phyloP scores from a whole-genome alignment of 2,329 filamentous ascomycete species.

The Aspergillus glaucus region DNA sequence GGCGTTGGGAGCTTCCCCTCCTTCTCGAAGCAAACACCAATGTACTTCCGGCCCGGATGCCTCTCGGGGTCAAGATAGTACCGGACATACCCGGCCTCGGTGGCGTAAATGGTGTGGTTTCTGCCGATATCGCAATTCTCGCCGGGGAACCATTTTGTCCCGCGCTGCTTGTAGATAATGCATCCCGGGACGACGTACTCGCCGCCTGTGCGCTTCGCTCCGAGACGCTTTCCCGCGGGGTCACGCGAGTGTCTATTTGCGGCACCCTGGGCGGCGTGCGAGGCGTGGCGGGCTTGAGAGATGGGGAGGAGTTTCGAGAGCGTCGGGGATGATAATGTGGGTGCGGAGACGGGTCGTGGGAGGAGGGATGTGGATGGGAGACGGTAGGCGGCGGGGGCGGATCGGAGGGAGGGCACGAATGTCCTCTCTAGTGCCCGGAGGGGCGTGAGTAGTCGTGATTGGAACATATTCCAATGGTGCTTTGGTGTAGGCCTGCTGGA shows the following conservation, averaged over 20 bases:
- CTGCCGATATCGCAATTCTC: conserved; percentile 94
- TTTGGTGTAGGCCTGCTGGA: not conserved
- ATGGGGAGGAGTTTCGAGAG: conserved; percentile 28
- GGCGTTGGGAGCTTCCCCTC: conserved; percentile 73
- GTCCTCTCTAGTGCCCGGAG: conserved; percentile 33
- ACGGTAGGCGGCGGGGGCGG: conserved; percentile 12
- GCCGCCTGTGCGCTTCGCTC: conserved; percentile 87
- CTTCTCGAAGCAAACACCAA: conserved; percentile 84
- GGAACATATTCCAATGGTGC: conserved; percentile 28
- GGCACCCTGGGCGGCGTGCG: conserved; percentile 59
- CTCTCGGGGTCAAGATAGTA: conserved; percentile 85
- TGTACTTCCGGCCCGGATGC: conserved; percentile 87
- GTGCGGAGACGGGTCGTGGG: conserved; percentile 21
- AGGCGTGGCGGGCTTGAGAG: conserved; percentile 53
- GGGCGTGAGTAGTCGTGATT: conserved; percentile 36
- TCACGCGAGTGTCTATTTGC: conserved; percentile 63
- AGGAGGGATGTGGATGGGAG: conserved; percentile 24
- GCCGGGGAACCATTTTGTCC: conserved; percentile 88
- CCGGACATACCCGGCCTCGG: conserved; percentile 81
- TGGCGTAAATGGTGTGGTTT: conserved; percentile 91
- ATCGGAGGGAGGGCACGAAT: conserved; percentile 26
- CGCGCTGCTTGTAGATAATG: conserved; percentile 96
- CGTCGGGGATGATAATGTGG: conserved; percentile 18
- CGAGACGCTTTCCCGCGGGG: conserved; percentile 76
- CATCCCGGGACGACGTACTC: conserved; percentile 93